Evolutionary conservation across 2,329 filamentous ascomycete genomes (phyloP), one percentile per base, ranked within the genome.

Genomic region (Sordariomycetes sp.): DNA sequence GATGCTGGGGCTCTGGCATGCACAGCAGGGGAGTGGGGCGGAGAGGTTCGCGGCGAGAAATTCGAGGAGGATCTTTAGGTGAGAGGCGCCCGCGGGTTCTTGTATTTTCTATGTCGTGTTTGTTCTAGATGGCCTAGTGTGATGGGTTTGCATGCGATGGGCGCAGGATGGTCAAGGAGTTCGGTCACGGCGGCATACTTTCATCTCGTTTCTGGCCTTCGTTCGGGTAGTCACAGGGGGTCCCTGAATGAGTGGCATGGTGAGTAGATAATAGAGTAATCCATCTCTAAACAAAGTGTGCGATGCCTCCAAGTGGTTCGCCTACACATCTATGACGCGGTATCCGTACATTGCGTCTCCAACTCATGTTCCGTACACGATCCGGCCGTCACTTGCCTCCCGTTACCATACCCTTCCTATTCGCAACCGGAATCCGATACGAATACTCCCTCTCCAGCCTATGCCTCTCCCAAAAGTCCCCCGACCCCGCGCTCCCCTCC

Each of bases 1-100:
- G 3, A 76, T 80, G 62, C 73, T 84, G 61, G 74, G 78, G 62
- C 66, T 83, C 15, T 85, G 81, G 80, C 80, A 85, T 62, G 71
- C 75, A 20, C 82, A 86, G 65, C 78, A 82, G 57, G 71, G 72
- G 45, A 82, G 75, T 58, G 82, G 82, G 0, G 75, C 78, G 0
- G 82, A 85, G 62, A 72, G 82, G 35, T 86, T 85, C 58, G 76
- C 78, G 0, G 71, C 75, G 1, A 70, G 74, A 52, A 79, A 77
- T 0, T 76, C 79, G 2, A 74, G 73, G 59, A 70, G 76, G 45
- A 69, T 83, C 15, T 83, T 83, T 63, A 78, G 71, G 65, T 80
- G 64, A 75, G 45, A 7, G 8, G 6, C 20, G n/a, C 20, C 20
- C 7, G 42, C 8, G n/a, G 4, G 20, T 8, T 42, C 17, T 24